Evolutionary conservation across 768 basidiomycete species (phyloP).

Genomic region (Termitomyces sp.): DNA sequence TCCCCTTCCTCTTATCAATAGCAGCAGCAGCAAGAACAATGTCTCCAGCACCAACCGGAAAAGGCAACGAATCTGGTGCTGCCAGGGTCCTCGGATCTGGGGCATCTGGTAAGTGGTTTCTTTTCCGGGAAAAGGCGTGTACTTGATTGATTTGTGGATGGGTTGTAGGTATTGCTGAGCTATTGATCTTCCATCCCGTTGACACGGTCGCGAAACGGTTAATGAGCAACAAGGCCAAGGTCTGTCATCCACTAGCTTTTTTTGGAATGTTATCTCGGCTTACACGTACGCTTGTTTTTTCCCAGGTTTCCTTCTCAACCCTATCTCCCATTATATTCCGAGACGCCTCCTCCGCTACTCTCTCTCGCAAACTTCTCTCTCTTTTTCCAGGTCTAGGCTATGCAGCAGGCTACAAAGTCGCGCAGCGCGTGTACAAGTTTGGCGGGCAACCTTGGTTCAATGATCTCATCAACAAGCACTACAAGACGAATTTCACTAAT

Average conservation of each 20-base stretch:
- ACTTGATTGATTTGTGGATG: not conserved
- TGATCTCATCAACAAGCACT: constrained; percentile 82
- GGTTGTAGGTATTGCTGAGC: constrained; percentile 82
- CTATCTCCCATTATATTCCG: constrained; percentile 85
- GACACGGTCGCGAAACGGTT: constrained; percentile 98
- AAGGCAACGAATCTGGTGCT: constrained; percentile 80
- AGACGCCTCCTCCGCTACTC: constrained; percentile 68
- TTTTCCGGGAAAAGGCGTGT: not conserved
- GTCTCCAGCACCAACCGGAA: constrained; percentile 48
- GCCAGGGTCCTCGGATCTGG: constrained; percentile 93
- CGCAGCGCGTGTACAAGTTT: constrained; percentile 96
- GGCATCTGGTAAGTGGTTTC: constrained; percentile 66
- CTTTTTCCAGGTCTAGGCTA: constrained; percentile 99
- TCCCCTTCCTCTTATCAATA: constrained; percentile 1
- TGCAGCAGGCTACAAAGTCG: constrained; percentile 96
- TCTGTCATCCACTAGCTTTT: constrained; percentile 19
- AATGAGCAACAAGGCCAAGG: constrained; percentile 96
- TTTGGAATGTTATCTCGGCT: not conserved
- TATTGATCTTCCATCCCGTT: constrained; percentile 92
- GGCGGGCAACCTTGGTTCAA: constrained; percentile 98
- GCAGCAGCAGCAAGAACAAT: constrained; percentile 24
- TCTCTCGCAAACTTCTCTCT: constrained; percentile 72
- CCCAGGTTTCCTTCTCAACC: constrained; percentile 59
- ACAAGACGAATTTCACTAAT: constrained; percentile 77
- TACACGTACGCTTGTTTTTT: not conserved